Percentiles rank a stretch among this genome's conserved stretches.
Evolutionary conservation across 2,329 filamentous ascomycete species (phyloP).

Genomic region (Diplocarpon rosae): DNA sequence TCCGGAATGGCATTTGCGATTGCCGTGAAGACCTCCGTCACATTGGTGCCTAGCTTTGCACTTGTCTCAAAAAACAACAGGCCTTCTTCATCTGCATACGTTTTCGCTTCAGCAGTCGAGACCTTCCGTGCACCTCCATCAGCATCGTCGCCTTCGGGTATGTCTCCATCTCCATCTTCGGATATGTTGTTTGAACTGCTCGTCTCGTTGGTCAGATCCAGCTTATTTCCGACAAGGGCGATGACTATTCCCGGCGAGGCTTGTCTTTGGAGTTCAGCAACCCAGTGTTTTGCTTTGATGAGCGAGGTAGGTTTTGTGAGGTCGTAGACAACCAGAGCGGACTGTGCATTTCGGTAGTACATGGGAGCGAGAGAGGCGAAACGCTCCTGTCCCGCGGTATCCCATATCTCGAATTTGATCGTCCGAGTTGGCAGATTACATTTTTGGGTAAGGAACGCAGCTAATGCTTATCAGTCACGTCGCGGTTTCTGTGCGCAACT

Average conservation of each 20-base stretch:
- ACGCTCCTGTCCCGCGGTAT: slow-evolving; percentile 94
- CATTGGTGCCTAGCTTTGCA: slow-evolving; percentile 91
- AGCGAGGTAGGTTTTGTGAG: slow-evolving; percentile 93
- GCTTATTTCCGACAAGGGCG: slow-evolving; percentile 91
- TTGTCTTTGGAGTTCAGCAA: slow-evolving; percentile 92
- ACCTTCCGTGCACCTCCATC: slow-evolving; percentile 77
- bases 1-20: slow-evolving; percentile 98
- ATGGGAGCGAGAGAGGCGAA: slow-evolving; percentile 95
- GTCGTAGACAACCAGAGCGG: slow-evolving; percentile 95
- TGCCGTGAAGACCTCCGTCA: slow-evolving; percentile 91
- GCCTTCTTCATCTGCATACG: slow-evolving; percentile 89
- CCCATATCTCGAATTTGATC: slow-evolving; percentile 94
- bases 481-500: not conserved
- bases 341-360: slow-evolving; percentile 99
- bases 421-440: slow-evolving; percentile 89
- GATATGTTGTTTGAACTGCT: slow-evolving; percentile 36
- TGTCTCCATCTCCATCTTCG: slow-evolving; percentile 35
- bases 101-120: slow-evolving; percentile 78
- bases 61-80: slow-evolving; percentile 96
- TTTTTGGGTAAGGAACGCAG: slow-evolving; percentile 97
- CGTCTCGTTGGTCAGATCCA: slow-evolving; percentile 66
- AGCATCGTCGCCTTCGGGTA: slow-evolving; percentile 43
- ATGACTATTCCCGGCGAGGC: slow-evolving; percentile 95
- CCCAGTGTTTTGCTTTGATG: slow-evolving; percentile 97
- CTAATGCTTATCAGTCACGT: slow-evolving; percentile 35